A percentile compares a stretch with the other conserved stretches of the same genome.
These are phyloP conservation scores for Baudoinia panamericana DNA, from an alignment of 495 filamentous ascomycete genomes.

Conservation along the genomic window DNA sequence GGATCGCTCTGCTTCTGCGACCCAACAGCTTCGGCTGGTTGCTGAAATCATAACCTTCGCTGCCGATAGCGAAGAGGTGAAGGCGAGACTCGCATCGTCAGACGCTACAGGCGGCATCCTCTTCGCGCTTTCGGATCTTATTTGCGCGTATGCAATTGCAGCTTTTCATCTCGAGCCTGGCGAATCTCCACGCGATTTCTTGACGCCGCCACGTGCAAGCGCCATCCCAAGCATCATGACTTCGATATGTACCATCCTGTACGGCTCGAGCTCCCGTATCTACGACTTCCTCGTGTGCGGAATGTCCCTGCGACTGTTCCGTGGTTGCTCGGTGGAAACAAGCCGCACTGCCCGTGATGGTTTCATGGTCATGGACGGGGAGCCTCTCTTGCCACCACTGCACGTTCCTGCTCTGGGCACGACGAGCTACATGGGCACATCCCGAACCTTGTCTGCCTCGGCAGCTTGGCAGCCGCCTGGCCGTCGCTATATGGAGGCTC, in stretches of 20 bases:
- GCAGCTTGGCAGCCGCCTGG: constrained; percentile 7
- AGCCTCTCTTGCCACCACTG: constrained; percentile 27
- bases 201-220: constrained; percentile 44
- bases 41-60: constrained; percentile 56
- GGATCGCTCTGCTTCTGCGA: constrained; percentile 35
- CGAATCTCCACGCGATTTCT: too few relatives aligned
- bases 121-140: constrained; percentile 59
- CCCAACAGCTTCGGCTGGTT: constrained; percentile 56
- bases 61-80: constrained; percentile 55
- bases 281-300: constrained; percentile 67
- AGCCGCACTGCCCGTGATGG: constrained; percentile 5
- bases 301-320: too few relatives aligned
- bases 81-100: too few relatives aligned
- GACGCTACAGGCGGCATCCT: too few relatives aligned
- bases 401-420: constrained; percentile 23
- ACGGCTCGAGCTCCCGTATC: constrained; percentile 63
- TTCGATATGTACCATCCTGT: constrained; percentile 65
- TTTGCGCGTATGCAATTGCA: constrained; percentile 52
- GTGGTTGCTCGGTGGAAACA: too few relatives aligned
- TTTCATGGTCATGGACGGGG: constrained; percentile 1
- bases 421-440: constrained; percentile 4
- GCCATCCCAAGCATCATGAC: constrained; percentile 61
- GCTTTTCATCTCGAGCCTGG: constrained; percentile 34
- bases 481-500: too few relatives aligned
- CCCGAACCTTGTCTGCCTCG: constrained; percentile 43